Evolutionary conservation across 2,329 filamentous ascomycete genomes (phyloP).

Genomic region (Amauroascus verrucosus): DNA sequence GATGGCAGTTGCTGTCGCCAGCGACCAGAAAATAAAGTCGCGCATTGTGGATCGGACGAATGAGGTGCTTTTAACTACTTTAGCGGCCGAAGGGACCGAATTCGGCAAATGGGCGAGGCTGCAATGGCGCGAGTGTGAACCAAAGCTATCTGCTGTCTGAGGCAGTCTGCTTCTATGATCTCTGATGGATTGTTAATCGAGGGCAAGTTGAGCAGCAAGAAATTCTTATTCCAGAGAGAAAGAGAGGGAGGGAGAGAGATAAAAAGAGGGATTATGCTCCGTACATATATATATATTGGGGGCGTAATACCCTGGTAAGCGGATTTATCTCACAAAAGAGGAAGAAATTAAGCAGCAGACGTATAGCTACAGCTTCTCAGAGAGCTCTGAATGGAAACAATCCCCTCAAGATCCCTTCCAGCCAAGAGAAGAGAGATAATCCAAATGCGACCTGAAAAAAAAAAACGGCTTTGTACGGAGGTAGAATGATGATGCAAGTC

Average conservation of each 20-base stretch:
- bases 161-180: too few relatives aligned
- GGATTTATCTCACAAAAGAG: neutral
- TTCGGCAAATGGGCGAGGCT: too few relatives aligned
- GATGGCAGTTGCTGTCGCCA: conserved; percentile 5
- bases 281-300: neutral
- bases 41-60: conserved; percentile 4
- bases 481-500: neutral
- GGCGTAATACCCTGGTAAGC: neutral
- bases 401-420: neutral
- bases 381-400: neutral
- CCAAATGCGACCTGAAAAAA: neutral
- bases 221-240: too few relatives aligned
- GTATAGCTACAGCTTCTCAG: neutral
- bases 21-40: conserved; percentile 9
- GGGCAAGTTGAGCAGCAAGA: too few relatives aligned
- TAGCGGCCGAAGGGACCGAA: neutral
- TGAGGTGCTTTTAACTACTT: neutral
- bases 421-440: neutral
- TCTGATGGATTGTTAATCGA: too few relatives aligned
- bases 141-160: too few relatives aligned
- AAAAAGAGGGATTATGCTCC: neutral
- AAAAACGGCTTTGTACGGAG: neutral
- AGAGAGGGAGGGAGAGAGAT: neutral
- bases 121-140: too few relatives aligned
- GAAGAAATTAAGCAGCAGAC: neutral